phyloP scores from a whole-genome alignment of 148 eudicot species.

The Rhododendron molle region DNA sequence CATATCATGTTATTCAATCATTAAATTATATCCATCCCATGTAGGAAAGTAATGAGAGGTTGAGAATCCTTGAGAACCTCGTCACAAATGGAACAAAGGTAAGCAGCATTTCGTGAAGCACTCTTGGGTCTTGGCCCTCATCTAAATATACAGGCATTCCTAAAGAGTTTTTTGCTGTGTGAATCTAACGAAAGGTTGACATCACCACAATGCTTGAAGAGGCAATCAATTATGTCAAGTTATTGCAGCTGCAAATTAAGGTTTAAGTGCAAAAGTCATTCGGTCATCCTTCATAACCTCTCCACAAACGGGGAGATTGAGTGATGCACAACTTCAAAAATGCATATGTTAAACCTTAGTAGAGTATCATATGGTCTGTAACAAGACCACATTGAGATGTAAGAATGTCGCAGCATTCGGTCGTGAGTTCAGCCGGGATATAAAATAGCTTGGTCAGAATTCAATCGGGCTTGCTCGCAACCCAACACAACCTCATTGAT shows the following conservation, averaged over 20 bases:
- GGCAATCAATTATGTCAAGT: slow-evolving; percentile 51
- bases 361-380: too few species aligned
- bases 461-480: background rate
- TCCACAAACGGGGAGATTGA: too few species aligned
- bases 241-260: slow-evolving; percentile 54
- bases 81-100: slow-evolving; percentile 69
- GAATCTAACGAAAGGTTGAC: slow-evolving; percentile 35
- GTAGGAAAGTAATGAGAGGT: slow-evolving; percentile 56
- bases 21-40: too few species aligned
- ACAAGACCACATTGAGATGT: background rate
- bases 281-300: background rate
- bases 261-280: slow-evolving; percentile 1
- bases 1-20: too few species aligned
- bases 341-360: too few species aligned
- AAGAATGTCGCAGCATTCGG: background rate
- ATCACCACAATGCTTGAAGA: slow-evolving; percentile 75
- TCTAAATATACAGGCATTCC: background rate
- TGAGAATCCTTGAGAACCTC: slow-evolving; percentile 49
- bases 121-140: background rate
- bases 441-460: background rate
- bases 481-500: too few species aligned
- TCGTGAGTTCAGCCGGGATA: background rate
- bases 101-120: background rate
- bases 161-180: background rate
- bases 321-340: too few species aligned